A percentile compares a stretch with the other conserved stretches of the same genome.
Evolutionary conservation across 1,284 basidiomycete species (phyloP).

Genomic region (Ceratobasidium sp.): DNA sequence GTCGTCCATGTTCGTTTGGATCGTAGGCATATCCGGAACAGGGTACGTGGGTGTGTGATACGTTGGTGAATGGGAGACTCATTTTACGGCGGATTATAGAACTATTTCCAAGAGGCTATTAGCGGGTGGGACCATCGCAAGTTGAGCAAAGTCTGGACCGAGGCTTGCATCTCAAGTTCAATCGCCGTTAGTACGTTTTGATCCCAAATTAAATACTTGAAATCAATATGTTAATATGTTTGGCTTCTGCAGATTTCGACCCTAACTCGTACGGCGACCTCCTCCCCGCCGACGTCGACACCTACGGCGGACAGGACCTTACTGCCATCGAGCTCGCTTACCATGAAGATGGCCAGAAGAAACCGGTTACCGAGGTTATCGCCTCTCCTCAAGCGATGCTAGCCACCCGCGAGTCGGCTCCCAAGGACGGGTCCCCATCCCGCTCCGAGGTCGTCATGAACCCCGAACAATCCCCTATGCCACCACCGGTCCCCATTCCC

Average conservation of each 20-base stretch:
- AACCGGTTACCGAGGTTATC: too few relatives aligned
- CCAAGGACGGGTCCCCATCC: neutral
- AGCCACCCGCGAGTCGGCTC: neutral
- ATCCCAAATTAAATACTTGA: neutral
- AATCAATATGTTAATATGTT: conserved; percentile 12
- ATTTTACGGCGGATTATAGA: neutral
- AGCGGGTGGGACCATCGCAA: conserved; percentile 45
- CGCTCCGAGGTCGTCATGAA: too few relatives aligned
- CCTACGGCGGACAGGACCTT: conserved; percentile 43
- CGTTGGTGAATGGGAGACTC: neutral
- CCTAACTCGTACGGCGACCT: neutral
- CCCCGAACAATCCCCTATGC: too few relatives aligned
- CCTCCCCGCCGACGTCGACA: conserved; percentile 16
- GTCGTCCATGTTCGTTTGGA: conserved; percentile 64
- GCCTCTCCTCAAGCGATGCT: neutral
- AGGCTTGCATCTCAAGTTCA: conserved; percentile 59
- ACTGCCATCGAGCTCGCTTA: conserved; percentile 40
- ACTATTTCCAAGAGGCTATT: conserved; percentile 32
- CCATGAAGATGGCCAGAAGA: conserved; percentile 15
- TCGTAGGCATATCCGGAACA: conserved; percentile 50
- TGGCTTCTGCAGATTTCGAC: neutral
- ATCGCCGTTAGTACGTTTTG: conserved; percentile 54
- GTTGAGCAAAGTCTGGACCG: conserved; percentile 54
- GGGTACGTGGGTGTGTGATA: neutral
- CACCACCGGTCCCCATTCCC: too few relatives aligned